Base-by-base conservation (phyloP, 2,329 filamentous ascomycete genomes). In the Diaporthe amygdali region DNA sequence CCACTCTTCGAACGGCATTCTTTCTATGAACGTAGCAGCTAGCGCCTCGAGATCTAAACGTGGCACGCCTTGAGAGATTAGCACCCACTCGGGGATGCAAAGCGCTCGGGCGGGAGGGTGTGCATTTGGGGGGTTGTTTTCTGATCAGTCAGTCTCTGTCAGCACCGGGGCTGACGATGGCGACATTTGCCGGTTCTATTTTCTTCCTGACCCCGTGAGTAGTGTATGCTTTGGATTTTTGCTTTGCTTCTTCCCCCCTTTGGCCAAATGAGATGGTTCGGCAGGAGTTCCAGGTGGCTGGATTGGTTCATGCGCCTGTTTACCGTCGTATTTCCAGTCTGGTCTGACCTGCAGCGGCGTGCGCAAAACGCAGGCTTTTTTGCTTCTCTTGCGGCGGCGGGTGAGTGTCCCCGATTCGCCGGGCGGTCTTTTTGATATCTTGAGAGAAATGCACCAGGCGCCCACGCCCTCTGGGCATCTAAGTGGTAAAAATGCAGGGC, bases 111-210 rank as follows among this genome's bases (percentile, higher is more conserved):
- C 30, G 52, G 10, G 66, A 39, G 32, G 66, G 66, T 68, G 52
- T 49, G 39, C 22, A 55, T 55, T 59, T 68, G 66, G 66, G 66
- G 66, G 66, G 52, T 34, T 14, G 20, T 5, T 7, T 47, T 56
- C 30, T 47, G 52, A 54, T 54, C 52, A 30, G 59, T 64, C 59
- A 64, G 34, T 49, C 44, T 34, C 59, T 37, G 44, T 47, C 41
- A 39, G 51, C 39, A 37, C 66, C 66, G 66, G 54, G 52, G 51
- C 51, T 47, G 51, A 47, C 30, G 32, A 66, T 66, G 68, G 39
- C 56, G 59, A 64, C 59, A 70, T 66, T 34, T 49, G 20, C 7
- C 49, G 3, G 37, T 12, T 30, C 4, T 25, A n/a, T 22, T 46
- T 44, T 10, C 20, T n/a, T 34, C 10, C 8, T 55, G 68, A 17